Base-by-base conservation (phyloP, 495 filamentous ascomycete genomes). In the Podospora pseudocomata region DNA sequence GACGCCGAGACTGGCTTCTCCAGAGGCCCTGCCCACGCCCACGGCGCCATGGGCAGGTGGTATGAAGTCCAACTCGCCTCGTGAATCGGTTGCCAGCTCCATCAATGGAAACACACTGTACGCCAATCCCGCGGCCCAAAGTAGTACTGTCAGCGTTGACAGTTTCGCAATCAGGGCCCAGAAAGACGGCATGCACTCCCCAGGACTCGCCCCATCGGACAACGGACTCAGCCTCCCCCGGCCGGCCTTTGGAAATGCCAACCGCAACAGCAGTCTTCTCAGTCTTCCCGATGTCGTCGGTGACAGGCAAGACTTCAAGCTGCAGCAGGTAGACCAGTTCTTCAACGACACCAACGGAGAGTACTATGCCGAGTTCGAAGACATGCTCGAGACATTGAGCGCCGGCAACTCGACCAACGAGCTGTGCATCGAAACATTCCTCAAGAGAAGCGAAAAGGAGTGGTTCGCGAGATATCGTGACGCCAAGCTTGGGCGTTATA, bases 291-390 rank as follows among this genome's bases (percentile, higher is more conserved):
- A 84, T 0, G 83, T 90, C 6, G 81, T 88, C 18, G 86, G 86
- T 16, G 87, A 87, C 62, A 82, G 86, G 68, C 86, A 86, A 28
- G 86, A 91, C 68, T 86, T 85, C 71, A 80, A 84, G 71, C 81
- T 90, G 27, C 88, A 90, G 68, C 85, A 88, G 67, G 85, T 89
- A 19, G 85, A 89, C 67, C 87, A 87, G 28, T 87, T 85, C 78
- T 91, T 91, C 78, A 89, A 85, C n/a, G 88, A 91, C 73, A 80
- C 83, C 5, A 85, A 81, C 27, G 86, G 86, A 16, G 71, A 83
- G 28, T 90, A 86, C 76, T 85, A 85, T 26, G 75, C 81, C 27
- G 78, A 78, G 54, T 91, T 89, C 67, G 82, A 86, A 60, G 83
- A 85, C 75, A 81, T 84, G 69, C 81, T 87, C 4, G 80, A 85